Conservation (phyloP, 1,284 basidiomycete genomes). For the Mycena citricolor region DNA sequence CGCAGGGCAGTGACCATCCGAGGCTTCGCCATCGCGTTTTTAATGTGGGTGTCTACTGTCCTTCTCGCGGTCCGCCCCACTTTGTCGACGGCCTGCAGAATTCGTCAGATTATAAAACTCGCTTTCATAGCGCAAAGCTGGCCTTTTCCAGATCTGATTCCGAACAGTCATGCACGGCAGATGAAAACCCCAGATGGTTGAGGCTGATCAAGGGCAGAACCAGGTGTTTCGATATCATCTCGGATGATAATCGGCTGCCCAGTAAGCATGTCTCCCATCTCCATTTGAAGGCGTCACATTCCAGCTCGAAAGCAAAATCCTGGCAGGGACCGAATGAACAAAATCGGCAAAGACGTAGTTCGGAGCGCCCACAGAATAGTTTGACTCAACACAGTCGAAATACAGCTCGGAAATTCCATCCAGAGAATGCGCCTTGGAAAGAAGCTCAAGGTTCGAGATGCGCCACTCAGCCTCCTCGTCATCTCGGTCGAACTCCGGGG, state of each 20-base stretch:
- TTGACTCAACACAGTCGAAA: conserved; percentile 57
- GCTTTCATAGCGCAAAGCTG: conserved; percentile 14
- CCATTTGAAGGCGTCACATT: conserved; percentile 65
- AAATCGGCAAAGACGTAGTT: conserved; percentile 10
- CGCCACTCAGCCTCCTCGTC: conserved; percentile 60
- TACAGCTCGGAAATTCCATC: conserved; percentile 55
- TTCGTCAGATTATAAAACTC: conserved; percentile 2
- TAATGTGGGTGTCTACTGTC: conserved; percentile 67
- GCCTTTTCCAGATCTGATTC: conserved; percentile 68
- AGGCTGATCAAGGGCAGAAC: conserved; percentile 72
- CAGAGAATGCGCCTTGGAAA: conserved; percentile 56
- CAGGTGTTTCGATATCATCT: conserved; percentile 72
- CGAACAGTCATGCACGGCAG: conserved; percentile 52
- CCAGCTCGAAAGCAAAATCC: conserved; percentile 67
- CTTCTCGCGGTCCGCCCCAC: conserved; percentile 64
- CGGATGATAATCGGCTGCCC: conserved; percentile 62
- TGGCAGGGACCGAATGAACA: conserved; percentile 29
- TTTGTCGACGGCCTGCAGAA: conserved; percentile 61
- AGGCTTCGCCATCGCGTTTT: conserved; percentile 65
- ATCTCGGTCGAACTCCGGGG: conserved; percentile 28
- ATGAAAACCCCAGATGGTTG: conserved; percentile 63
- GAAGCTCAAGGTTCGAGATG: conserved; percentile 47
- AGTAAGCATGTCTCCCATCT: conserved; percentile 70
- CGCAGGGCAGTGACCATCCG: conserved; percentile 61
- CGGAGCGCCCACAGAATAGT: conserved; percentile 51